Percentiles rank a stretch among this genome's conserved stretches.
Conservation (phyloP, 208 protist species). For the Crithidia sp. region DNA sequence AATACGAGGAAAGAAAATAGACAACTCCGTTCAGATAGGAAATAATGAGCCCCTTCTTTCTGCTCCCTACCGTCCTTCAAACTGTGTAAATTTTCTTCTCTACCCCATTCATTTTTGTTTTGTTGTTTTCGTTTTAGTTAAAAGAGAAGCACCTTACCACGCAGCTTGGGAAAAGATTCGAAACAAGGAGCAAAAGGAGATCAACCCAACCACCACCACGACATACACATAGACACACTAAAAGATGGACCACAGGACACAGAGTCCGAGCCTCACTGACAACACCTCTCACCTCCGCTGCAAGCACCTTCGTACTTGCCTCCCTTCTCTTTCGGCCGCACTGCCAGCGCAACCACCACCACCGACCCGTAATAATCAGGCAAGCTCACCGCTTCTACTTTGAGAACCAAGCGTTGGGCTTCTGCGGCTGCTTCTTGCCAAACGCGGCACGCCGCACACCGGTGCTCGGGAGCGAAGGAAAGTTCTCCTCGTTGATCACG, state of each 20-base stretch:
- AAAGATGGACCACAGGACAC: too few species aligned
- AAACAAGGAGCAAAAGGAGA: background rate
- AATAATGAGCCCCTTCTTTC: too few species aligned
- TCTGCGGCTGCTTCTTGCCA: conserved; percentile 30
- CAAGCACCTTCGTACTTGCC: too few species aligned
- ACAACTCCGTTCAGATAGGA: too few species aligned
- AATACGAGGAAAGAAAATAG: too few species aligned
- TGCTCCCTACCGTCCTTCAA: background rate
- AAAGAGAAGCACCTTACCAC: background rate
- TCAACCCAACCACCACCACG: background rate
- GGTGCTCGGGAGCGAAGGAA: conserved; percentile 52
- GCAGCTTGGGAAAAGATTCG: background rate
- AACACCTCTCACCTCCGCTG: too few species aligned
- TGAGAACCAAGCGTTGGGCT: conserved; percentile 58
- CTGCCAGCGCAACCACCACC: too few species aligned
- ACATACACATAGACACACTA: too few species aligned
- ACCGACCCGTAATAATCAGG: too few species aligned
- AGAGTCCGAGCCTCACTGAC: too few species aligned
- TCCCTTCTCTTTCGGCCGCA: too few species aligned
- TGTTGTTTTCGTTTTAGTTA: background rate
- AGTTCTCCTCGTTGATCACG: conserved; percentile 54
- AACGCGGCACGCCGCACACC: conserved; percentile 22
- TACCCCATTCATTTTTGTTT: background rate
- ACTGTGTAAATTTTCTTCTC: background rate
- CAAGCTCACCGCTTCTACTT: background rate